Percentiles rank a stretch among this genome's conserved stretches.
Conservation (phyloP, 306 rosid species). For the Trifolium pratense region DNA sequence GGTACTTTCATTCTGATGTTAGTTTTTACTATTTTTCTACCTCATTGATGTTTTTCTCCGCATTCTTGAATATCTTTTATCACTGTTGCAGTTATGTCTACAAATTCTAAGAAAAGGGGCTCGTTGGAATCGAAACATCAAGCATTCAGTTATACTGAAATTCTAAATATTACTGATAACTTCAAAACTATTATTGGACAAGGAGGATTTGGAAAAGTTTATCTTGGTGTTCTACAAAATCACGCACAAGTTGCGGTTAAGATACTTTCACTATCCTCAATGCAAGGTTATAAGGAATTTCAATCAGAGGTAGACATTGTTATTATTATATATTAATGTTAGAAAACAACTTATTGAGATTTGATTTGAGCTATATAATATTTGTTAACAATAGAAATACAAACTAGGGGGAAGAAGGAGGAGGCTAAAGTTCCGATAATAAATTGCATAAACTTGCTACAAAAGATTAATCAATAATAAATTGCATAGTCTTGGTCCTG, state of each 20-base stretch:
- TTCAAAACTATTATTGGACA: slow-evolving; percentile 45
- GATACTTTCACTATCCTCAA: slow-evolving; percentile 49
- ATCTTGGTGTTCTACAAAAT: slow-evolving; percentile 41
- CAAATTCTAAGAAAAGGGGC: neutral
- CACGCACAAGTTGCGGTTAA: slow-evolving; percentile 51
- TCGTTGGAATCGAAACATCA: slow-evolving; percentile 29
- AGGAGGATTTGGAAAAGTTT: slow-evolving; percentile 63
- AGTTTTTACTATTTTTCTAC: neutral
- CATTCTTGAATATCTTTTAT: neutral
- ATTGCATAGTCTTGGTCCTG: too few relatives aligned
- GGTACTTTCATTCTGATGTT: neutral
- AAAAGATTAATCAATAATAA: too few relatives aligned
- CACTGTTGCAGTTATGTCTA: neutral
- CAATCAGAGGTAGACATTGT: slow-evolving; percentile 41
- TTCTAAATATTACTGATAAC: slow-evolving; percentile 46
- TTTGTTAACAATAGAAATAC: too few relatives aligned
- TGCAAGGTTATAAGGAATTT: slow-evolving; percentile 50
- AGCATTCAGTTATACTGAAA: slow-evolving; percentile 36
- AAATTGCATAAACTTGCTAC: too few relatives aligned
- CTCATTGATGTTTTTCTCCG: neutral
- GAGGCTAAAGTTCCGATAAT: too few relatives aligned
- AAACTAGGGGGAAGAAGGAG: too few relatives aligned
- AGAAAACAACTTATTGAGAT: neutral
- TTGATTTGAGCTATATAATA: too few relatives aligned
- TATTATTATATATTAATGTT: too few relatives aligned